Evolutionary conservation across 1,284 basidiomycete species (phyloP).

Genomic region (Tilletiopsis washingtonensis): DNA sequence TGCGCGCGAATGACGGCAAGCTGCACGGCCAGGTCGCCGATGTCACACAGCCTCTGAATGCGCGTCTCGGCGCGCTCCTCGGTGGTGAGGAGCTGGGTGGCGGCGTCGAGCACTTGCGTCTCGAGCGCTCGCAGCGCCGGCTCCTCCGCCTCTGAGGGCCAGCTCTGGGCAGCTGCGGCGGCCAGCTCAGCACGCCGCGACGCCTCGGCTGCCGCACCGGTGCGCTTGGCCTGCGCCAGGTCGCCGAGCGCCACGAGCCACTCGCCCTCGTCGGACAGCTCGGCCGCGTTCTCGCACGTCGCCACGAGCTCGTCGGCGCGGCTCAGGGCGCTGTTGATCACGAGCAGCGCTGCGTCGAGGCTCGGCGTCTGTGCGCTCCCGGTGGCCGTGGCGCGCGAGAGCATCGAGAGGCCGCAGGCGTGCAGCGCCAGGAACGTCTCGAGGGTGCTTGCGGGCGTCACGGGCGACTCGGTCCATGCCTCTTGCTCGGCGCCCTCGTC

Average conservation of each 20-base stretch:
- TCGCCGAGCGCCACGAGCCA: not conserved
- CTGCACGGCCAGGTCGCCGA: not conserved
- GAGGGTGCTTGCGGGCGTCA: not conserved
- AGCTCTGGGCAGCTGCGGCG: not conserved
- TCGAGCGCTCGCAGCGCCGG: not conserved
- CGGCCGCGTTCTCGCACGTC: not conserved
- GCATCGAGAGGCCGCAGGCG: not conserved
- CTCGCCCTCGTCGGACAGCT: not conserved
- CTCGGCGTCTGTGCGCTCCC: not conserved
- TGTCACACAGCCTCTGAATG: no score
- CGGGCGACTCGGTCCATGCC: not conserved
- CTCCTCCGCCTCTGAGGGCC: not conserved
- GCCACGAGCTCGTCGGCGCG: not conserved
- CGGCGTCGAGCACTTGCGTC: not conserved
- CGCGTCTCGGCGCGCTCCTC: no score
- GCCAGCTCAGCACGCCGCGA: not conserved
- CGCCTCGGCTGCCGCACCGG: not conserved
- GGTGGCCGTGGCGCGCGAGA: not conserved
- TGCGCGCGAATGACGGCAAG: not conserved
- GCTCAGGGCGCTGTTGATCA: not conserved
- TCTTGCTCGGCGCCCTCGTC: not conserved
- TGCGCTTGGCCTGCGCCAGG: not conserved
- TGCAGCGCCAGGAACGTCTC: not conserved
- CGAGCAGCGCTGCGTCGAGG: not conserved
- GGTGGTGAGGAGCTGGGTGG: not conserved